Conservation (phyloP, 176 grass and related monocot species). For the Bromus sterilis region DNA sequence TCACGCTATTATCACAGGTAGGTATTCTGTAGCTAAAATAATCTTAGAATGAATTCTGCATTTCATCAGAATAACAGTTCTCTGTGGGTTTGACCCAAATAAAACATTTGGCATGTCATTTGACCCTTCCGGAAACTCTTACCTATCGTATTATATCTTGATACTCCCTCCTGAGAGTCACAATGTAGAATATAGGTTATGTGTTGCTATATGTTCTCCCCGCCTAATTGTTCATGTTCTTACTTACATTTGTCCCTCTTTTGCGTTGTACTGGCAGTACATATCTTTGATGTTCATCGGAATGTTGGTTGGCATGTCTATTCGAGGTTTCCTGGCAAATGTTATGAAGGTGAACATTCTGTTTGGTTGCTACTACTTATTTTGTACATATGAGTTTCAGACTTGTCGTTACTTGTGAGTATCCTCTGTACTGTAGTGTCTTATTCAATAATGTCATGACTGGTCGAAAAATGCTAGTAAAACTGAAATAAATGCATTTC, state of each 20-base stretch:
- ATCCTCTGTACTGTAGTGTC: background rate
- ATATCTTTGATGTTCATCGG: conserved; percentile 98
- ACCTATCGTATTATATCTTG: background rate
- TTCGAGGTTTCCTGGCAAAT: conserved; percentile 94
- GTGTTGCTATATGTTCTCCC: background rate
- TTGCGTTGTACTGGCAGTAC: conserved; percentile 46
- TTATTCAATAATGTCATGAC: background rate
- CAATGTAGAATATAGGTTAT: background rate
- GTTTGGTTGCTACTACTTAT: background rate
- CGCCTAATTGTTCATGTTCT: conserved; percentile 7
- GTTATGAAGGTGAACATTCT: conserved; percentile 74
- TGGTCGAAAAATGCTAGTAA: background rate
- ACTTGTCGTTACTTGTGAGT: background rate
- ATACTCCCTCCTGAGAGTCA: background rate
- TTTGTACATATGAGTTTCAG: background rate
- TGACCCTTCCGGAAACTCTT: background rate
- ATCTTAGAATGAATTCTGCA: background rate
- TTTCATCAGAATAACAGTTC: background rate
- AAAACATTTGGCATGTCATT: background rate
- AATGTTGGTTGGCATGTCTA: conserved; percentile 96
- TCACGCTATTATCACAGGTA: conserved; percentile 80
- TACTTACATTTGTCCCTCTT: conserved; percentile 6
- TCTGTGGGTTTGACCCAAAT: background rate
- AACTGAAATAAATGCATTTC: background rate
- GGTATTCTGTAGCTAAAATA: background rate